These are phyloP conservation scores for Candida nemodendra DNA, from an alignment of 805 yeast species.

Conservation along the genomic window DNA sequence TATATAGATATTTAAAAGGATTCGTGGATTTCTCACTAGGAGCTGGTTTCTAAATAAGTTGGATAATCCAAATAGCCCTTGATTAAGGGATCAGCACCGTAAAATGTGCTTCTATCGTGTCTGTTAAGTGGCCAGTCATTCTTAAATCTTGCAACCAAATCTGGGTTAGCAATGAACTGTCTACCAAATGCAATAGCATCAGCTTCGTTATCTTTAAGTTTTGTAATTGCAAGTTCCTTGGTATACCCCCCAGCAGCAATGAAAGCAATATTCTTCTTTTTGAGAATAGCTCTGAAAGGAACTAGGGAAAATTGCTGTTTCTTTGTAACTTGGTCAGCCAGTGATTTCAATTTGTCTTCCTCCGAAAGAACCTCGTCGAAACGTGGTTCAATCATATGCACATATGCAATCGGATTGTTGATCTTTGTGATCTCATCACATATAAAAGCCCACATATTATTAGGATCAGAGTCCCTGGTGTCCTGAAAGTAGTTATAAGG, in stretches of 20 bases:
- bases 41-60: conserved; percentile 1
- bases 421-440: conserved; percentile 36
- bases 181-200: conserved; percentile 42
- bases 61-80: conserved; percentile 47
- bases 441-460: conserved; percentile 38
- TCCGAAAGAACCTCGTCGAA: conserved; percentile 53
- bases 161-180: conserved; percentile 44
- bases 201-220: conserved; percentile 17
- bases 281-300: conserved; percentile 54
- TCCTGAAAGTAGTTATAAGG: conserved; percentile 44
- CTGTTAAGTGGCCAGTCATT: conserved; percentile 35
- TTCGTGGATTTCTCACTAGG: too few species aligned
- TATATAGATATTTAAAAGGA: too few species aligned
- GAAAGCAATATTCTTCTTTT: conserved; percentile 27
- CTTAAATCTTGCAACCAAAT: conserved; percentile 36
- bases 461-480: conserved; percentile 37
- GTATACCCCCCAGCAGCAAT: conserved; percentile 27
- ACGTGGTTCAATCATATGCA: conserved; percentile 54
- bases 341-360: conserved; percentile 11
- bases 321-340: conserved; percentile 11
- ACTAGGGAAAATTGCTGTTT: conserved; percentile 2
- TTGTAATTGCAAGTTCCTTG: conserved; percentile 10
- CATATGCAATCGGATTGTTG: conserved; percentile 30
- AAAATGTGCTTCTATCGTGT: conserved; percentile 42
- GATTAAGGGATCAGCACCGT: conserved; percentile 18